These are phyloP conservation scores for Exserohilum turcica DNA, from an alignment of 2,329 filamentous ascomycete species.

Conservation along the genomic window DNA sequence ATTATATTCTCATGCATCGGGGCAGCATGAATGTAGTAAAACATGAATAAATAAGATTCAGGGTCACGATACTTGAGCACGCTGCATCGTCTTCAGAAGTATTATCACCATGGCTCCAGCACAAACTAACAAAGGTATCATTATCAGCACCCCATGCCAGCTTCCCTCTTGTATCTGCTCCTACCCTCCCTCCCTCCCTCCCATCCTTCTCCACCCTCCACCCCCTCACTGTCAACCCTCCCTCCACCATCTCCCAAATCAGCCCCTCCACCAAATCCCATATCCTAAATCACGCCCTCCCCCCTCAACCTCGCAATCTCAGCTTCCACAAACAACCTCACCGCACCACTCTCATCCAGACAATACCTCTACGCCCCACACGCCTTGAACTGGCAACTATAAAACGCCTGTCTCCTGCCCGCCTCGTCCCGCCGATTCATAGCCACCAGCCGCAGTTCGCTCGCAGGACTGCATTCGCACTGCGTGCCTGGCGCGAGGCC, in stretches of 20 bases:
- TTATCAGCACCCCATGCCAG: too few relatives aligned
- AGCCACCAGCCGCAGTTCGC: background rate
- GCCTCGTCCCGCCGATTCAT: background rate
- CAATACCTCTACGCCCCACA: background rate
- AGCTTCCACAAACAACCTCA: background rate
- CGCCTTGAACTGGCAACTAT: slow-evolving; percentile 8
- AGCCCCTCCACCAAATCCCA: too few relatives aligned
- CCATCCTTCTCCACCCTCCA: background rate
- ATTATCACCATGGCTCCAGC: too few relatives aligned
- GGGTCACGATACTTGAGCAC: too few relatives aligned
- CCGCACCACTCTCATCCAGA: background rate
- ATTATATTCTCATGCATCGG: too few relatives aligned
- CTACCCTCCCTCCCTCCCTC: background rate
- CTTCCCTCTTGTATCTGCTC: too few relatives aligned
- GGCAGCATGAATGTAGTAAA: too few relatives aligned
- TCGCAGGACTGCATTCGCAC: background rate
- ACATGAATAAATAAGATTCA: too few relatives aligned
- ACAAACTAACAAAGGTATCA: too few relatives aligned
- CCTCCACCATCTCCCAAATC: background rate
- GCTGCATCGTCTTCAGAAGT: too few relatives aligned
- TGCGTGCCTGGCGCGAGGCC: background rate
- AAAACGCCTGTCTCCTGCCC: slow-evolving; percentile 3
- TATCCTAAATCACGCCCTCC: background rate
- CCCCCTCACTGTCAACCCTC: background rate
- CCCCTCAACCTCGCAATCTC: background rate